Percentiles rank a stretch among this genome's conserved stretches.
phyloP scores from a whole-genome alignment of 2,329 filamentous ascomycete genomes.

The Penicillium olsonii region DNA sequence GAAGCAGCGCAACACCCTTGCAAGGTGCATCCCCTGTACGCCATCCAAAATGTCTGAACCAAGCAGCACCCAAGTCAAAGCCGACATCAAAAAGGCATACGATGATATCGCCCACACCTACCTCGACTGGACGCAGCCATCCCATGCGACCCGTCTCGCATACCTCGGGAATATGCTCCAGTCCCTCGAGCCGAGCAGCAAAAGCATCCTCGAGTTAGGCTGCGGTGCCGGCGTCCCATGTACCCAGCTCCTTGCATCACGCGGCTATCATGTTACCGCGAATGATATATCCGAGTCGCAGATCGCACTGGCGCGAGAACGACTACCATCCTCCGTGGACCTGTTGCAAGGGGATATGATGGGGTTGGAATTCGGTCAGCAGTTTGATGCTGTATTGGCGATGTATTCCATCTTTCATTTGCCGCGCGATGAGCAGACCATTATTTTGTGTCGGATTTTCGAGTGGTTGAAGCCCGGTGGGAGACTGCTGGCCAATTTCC shows the following conservation, averaged over 20 bases:
- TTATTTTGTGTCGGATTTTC: constrained; percentile 47
- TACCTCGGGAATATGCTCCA: constrained; percentile 35
- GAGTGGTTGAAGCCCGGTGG: constrained; percentile 57
- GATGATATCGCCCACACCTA: constrained; percentile 41
- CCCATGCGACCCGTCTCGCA: constrained; percentile 30
- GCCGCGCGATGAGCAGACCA: constrained; percentile 52
- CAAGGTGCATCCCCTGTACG: too few species aligned
- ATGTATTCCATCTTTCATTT: constrained; percentile 61
- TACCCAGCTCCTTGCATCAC: constrained; percentile 24
- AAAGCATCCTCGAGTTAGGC: constrained; percentile 42
- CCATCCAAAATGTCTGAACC: neutral
- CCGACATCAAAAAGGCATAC: constrained; percentile 31
- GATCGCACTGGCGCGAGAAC: constrained; percentile 35
- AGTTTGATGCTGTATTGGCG: constrained; percentile 53
- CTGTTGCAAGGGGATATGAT: constrained; percentile 48
- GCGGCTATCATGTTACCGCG: constrained; percentile 35
- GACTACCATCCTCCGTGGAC: constrained; percentile 24
- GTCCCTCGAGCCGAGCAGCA: constrained; percentile 9
- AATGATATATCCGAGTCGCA: constrained; percentile 48
- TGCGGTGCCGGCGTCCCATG: constrained; percentile 44
- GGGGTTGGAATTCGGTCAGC: constrained; percentile 34
- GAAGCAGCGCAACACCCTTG: too few species aligned
- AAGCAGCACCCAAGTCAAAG: constrained; percentile 11
- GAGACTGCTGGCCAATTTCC: constrained; percentile 52
- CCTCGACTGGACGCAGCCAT: constrained; percentile 35